phyloP scores from a whole-genome alignment of 306 rosid genomes.

The Rosa persica region DNA sequence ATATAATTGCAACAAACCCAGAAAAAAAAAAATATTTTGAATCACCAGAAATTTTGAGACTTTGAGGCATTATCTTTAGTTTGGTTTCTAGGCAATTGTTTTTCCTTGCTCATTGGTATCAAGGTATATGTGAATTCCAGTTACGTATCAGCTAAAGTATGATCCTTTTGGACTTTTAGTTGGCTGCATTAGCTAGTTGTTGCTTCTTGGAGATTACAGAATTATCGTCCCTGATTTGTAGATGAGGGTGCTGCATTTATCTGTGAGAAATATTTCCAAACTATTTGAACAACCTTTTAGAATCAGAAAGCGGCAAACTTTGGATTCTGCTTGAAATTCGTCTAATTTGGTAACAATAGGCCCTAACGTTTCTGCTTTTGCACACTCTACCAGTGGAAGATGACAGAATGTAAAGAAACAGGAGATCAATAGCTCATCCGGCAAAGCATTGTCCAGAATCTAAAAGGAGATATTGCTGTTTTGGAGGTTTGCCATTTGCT shows the following conservation, averaged over 20 bases:
- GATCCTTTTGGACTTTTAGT: not conserved
- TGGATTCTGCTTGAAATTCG: not conserved
- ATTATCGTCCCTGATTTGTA: not conserved
- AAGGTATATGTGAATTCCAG: not conserved
- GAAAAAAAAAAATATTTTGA: not conserved
- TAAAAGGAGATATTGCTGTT: conserved; percentile 16
- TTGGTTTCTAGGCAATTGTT: not conserved
- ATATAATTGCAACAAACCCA: not conserved
- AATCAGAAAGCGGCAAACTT: not conserved
- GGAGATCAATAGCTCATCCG: conserved; percentile 10
- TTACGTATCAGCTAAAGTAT: not conserved
- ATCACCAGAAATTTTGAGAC: not conserved
- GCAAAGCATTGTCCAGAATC: not conserved
- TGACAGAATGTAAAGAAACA: conserved; percentile 3
- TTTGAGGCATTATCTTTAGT: not conserved
- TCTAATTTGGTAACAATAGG: not conserved
- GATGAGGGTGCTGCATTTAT: not conserved
- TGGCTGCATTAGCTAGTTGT: not conserved
- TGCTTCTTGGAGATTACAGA: not conserved
- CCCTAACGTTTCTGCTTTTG: not conserved
- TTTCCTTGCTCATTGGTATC: not conserved
- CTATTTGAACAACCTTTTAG: not conserved
- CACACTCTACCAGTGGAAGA: conserved; percentile 3
- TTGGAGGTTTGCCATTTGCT: conserved; percentile 28
- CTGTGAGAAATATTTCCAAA: not conserved